These are phyloP conservation scores for Xylaria sp. DNA, from an alignment of 2,329 filamentous ascomycete species.

Conservation along the genomic window DNA sequence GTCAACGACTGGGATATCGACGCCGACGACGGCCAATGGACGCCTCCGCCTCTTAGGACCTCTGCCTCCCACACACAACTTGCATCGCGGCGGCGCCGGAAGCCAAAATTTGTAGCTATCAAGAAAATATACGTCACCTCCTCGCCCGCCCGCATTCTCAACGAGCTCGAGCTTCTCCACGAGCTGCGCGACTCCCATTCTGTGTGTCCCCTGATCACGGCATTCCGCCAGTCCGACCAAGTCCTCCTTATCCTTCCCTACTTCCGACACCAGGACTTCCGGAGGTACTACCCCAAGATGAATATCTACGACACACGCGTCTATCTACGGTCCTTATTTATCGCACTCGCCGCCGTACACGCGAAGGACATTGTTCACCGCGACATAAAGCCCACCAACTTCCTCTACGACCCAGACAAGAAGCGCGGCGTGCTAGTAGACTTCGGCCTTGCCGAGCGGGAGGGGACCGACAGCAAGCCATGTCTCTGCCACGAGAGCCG, in stretches of 20 bases:
- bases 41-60: constrained; percentile 72
- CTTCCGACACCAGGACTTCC: constrained; percentile 94
- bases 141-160: constrained; percentile 90
- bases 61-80: constrained; percentile 55
- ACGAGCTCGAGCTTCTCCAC: constrained; percentile 92
- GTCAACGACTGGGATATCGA: constrained; percentile 88
- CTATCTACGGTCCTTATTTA: constrained; percentile 90
- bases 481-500: constrained; percentile 81
- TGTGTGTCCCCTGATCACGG: constrained; percentile 95
- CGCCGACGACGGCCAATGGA: constrained; percentile 71
- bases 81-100: constrained; percentile 54
- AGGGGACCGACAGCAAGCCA: constrained; percentile 78
- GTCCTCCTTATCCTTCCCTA: constrained; percentile 95
- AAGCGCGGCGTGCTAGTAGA: constrained; percentile 94
- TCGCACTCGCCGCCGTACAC: constrained; percentile 85
- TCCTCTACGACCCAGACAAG: constrained; percentile 85
- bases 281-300: constrained; percentile 93
- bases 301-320: constrained; percentile 85
- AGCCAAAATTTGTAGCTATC: constrained; percentile 87
- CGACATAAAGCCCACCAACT: constrained; percentile 98
- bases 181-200: constrained; percentile 84
- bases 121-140: constrained; percentile 99
- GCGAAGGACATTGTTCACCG: constrained; percentile 86
- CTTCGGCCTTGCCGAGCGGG: constrained; percentile 92
- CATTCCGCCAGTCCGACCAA: constrained; percentile 94